Evolutionary conservation across 2,329 filamentous ascomycete genomes (phyloP).

Genomic region (Ophiostoma pallidulum): DNA sequence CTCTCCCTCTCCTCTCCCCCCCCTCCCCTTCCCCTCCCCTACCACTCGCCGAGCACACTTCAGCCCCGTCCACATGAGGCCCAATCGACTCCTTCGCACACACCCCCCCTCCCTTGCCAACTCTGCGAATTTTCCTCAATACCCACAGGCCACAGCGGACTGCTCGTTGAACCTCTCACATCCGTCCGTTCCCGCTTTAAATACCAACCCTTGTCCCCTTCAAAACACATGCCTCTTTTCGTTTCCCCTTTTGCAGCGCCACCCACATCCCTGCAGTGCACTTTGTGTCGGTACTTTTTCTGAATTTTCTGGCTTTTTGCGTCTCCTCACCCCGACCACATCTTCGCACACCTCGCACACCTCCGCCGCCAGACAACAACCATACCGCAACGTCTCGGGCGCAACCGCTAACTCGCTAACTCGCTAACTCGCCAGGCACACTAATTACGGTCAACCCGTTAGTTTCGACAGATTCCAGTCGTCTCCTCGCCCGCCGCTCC

Average conservation of each 20-base stretch:
- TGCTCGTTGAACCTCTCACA: neutral
- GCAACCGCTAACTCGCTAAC: conserved; percentile 5
- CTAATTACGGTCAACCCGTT: no score
- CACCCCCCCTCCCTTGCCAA: no score
- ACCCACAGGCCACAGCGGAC: conserved; percentile 1
- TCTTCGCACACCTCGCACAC: no score
- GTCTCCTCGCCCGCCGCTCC: no score
- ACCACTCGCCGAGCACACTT: conserved; percentile 1
- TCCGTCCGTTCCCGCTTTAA: neutral
- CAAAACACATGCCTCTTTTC: neutral
- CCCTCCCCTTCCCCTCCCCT: neutral
- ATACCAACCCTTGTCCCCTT: conserved; percentile 6
- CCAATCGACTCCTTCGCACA: conserved; percentile 5
- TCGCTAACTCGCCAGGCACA: conserved; percentile 2
- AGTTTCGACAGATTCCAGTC: no score
- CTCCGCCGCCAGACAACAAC: neutral
- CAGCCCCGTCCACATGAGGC: conserved; percentile 1
- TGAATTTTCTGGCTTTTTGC: no score
- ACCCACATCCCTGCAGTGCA: neutral
- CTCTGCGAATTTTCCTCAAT: no score
- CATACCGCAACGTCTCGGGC: neutral
- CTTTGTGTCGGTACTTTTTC: no score
- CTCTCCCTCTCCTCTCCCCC: neutral
- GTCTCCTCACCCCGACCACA: conserved; percentile 3
- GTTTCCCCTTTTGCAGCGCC: neutral